These are phyloP conservation scores for Baudoinia panamericana DNA, from an alignment of 495 filamentous ascomycete genomes.

Conservation along the genomic window DNA sequence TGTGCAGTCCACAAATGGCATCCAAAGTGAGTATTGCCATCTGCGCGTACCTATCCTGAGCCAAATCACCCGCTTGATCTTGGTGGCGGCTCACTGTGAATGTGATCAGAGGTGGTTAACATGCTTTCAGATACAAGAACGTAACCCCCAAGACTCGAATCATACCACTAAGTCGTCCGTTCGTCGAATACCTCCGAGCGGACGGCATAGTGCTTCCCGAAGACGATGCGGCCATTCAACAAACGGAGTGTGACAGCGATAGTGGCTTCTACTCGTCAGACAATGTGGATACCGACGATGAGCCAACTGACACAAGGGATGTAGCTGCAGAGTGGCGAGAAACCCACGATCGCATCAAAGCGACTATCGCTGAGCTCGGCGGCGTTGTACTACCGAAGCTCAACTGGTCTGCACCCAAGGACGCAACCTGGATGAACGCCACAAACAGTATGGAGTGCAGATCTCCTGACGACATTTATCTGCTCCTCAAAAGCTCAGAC, in stretches of 20 bases:
- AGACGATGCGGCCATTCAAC: slow-evolving; percentile 36
- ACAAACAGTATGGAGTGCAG: slow-evolving; percentile 87
- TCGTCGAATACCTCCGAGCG: slow-evolving; percentile 76
- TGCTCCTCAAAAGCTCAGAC: slow-evolving; percentile 81
- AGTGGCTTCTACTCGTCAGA: slow-evolving; percentile 34
- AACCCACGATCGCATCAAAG: slow-evolving; percentile 61
- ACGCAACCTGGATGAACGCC: slow-evolving; percentile 87
- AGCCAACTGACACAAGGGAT: slow-evolving; percentile 37
- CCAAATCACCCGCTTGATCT: too few relatives aligned
- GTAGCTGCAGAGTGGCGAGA: slow-evolving; percentile 51
- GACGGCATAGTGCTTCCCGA: slow-evolving; percentile 80
- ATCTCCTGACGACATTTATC: slow-evolving; percentile 77
- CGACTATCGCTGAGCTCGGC: slow-evolving; percentile 62
- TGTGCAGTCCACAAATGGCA: too few relatives aligned
- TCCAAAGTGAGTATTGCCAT: too few relatives aligned
- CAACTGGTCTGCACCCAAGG: slow-evolving; percentile 95
- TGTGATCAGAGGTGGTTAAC: too few relatives aligned
- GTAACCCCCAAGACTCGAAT: slow-evolving; percentile 72
- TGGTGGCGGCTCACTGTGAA: too few relatives aligned
- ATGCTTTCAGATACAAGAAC: slow-evolving; percentile 69
- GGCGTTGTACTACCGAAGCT: slow-evolving; percentile 81
- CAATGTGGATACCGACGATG: slow-evolving; percentile 25
- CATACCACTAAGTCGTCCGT: slow-evolving; percentile 59
- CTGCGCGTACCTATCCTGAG: too few relatives aligned
- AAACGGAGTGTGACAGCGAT: slow-evolving; percentile 29